Evolutionary conservation across 1,284 basidiomycete genomes (phyloP), one percentile per base, ranked within the genome.

Genomic region (Tylopilus sp.): DNA sequence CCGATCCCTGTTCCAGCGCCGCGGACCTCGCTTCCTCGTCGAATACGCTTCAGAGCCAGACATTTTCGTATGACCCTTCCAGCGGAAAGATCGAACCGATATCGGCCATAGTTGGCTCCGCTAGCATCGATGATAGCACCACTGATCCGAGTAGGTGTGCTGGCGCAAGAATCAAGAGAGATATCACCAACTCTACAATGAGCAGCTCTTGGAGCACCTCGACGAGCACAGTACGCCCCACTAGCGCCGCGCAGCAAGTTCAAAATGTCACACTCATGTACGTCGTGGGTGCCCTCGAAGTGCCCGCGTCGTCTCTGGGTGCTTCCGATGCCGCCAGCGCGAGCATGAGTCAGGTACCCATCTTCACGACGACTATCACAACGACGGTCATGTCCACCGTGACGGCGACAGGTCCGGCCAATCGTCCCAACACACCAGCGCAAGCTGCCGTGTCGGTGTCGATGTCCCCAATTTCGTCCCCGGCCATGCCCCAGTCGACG

Each of bases 81-180:
- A 76, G 71, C 10, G 76, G 78, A 9, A 67, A 68, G 26, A 62
- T 88, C 51, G 70, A 69, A 26, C 85, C 84, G 5, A 75, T 80
- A 59, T 81, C 77, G 74, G 62, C 63, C 45, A 49, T 61, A 21
- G 59, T 59, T n/a, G 59, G 61, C 33, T 58, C 69, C 39, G 58
- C 51, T 2, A 40, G 4, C 15, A 8, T 15, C 17, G 35, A 38
- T 4, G 15, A 41, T 9, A 29, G 10, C 31, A 18, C 63, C 26
- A 48, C 56, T 28, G 53, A 49, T 36, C 21, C 35, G 14, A 7
- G 49, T 8, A 14, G 45, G 8, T 54, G 51, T 15, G 34, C 42
- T 18, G 52, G 39, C 17, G 40, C 47, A 35, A 44, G 47, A n/a
- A 40, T 56, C 28, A 53, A 54, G 37, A 43, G 60, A 34, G 56